These are phyloP conservation scores for Fusarium anthophilum DNA, from an alignment of 2,329 filamentous ascomycete species.

Conservation along the genomic window DNA sequence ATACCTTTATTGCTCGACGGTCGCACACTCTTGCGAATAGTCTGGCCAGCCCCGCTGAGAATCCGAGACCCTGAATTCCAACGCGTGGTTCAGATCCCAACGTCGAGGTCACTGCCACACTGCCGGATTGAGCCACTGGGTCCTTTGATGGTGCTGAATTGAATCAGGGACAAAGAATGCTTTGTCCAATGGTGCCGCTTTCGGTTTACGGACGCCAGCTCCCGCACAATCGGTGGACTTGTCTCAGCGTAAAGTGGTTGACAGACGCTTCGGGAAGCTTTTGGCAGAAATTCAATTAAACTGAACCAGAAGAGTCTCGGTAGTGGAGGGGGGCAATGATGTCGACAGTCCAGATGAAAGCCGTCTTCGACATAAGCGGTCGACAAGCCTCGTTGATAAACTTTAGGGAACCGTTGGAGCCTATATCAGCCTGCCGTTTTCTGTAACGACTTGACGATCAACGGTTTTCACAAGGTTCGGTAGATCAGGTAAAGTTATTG, in stretches of 20 bases:
- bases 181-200: constrained; percentile 32
- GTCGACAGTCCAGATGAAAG: background rate
- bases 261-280: constrained; percentile 20
- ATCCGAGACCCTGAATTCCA: constrained; percentile 44
- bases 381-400: constrained; percentile 20
- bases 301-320: constrained; percentile 18
- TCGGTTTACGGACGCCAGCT: constrained; percentile 19
- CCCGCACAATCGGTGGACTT: constrained; percentile 23
- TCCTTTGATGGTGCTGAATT: constrained; percentile 13
- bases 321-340: background rate
- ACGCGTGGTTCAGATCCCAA: constrained; percentile 30
- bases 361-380: constrained; percentile 5
- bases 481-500: constrained; percentile 1
- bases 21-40: constrained; percentile 20
- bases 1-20: constrained; percentile 40
- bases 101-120: constrained; percentile 37
- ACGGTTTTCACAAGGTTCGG: constrained; percentile 19
- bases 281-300: constrained; percentile 14
- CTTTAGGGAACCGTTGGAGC: constrained; percentile 24
- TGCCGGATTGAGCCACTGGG: constrained; percentile 33
- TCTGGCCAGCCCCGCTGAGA: constrained; percentile 39
- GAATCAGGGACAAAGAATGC: constrained; percentile 33
- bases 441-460: constrained; percentile 19
- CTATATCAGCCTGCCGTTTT: constrained; percentile 9
- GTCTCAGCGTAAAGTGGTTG: constrained; percentile 40